Evolutionary conservation across 1,284 basidiomycete species (phyloP).

Genomic region (Mrakiaceae sp.): DNA sequence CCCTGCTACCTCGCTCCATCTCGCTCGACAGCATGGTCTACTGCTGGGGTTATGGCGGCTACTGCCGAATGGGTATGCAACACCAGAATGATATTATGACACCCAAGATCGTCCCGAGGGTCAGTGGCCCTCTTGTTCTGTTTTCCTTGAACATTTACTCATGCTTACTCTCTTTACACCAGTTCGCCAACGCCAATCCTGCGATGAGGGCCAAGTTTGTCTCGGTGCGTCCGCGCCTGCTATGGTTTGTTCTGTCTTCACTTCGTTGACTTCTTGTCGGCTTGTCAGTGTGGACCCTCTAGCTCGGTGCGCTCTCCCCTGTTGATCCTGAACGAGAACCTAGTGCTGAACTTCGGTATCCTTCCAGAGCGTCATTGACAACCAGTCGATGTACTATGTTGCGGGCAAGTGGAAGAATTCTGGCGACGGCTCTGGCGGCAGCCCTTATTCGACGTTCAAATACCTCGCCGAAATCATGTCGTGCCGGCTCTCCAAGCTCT

Average conservation of each 20-base stretch:
- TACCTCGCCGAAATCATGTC: slow-evolving; percentile 68
- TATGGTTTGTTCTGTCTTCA: neutral
- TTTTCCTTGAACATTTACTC: neutral
- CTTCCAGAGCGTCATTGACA: slow-evolving; percentile 50
- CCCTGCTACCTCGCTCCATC: neutral
- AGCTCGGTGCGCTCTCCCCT: slow-evolving; percentile 1
- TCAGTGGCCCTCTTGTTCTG: slow-evolving; percentile 19
- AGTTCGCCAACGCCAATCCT: slow-evolving; percentile 58
- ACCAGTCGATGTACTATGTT: slow-evolving; percentile 70
- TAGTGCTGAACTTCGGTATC: neutral
- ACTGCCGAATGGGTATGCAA: slow-evolving; percentile 67
- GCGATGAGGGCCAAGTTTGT: slow-evolving; percentile 51
- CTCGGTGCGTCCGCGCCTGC: slow-evolving; percentile 33
- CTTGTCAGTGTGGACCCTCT: neutral
- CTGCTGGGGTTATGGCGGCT: slow-evolving; percentile 74
- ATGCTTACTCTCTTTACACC: neutral
- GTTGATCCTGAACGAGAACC: neutral
- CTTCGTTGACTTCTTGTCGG: neutral
- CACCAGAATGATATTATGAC: slow-evolving; percentile 64
- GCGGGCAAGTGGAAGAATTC: slow-evolving; percentile 84
- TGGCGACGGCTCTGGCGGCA: slow-evolving; percentile 51
- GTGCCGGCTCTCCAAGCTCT: slow-evolving; percentile 52
- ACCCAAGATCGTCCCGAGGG: slow-evolving; percentile 63
- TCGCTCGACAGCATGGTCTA: slow-evolving; percentile 39
- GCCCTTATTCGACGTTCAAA: slow-evolving; percentile 40